Base-by-base conservation (phyloP, 2,329 filamentous ascomycete species). In the Penicillium brasilianum region DNA sequence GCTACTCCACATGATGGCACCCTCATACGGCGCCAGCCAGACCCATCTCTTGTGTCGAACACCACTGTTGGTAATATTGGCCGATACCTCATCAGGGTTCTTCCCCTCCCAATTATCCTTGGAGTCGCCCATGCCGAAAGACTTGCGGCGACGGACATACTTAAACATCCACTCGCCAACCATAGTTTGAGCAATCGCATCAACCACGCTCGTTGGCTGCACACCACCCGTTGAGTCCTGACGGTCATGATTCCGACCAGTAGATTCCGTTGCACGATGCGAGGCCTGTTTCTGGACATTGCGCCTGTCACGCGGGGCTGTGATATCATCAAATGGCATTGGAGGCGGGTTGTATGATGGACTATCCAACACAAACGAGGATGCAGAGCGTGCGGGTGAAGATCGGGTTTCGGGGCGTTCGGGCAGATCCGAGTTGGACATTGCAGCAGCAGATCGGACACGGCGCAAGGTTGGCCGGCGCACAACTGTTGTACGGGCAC, bases 151-250 rank as follows among this genome's bases (percentile, higher is more conserved):
- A 59, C 74, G 74, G 30, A 83, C 77, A 62, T 82, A 82, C 65
- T 82, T 83, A 74, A 75, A 80, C 79, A 80, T 81, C 79, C 76
- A 80, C 62, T 98, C 95, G 39, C 95, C 95, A 32, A 99, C 92
- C 95, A 99, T 99, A 0, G 94, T 96, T 73, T 96, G 93, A 1
- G 95, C 93, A 76, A 99, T 98, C 3, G 95, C 93, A 79, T 98
- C 95, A 6, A 99, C 94, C 14, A 98, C 92, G 48, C 88, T 90
- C 0, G 90, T 90, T 46, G 89, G 86, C 67, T 92, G 89, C 32
- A 86, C 67, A 84, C 88, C 44, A 81, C 83, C 57, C 28, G 84
- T 81, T 4, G 85, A 89, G 43, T 83, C 83, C 9, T 75, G 67
- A 51, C 77, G 72, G 37, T 75, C 71, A 57, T 78, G 76, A 36